Conservation (phyloP, 2,329 filamentous ascomycete genomes). For the Knoxdaviesia capensis region DNA sequence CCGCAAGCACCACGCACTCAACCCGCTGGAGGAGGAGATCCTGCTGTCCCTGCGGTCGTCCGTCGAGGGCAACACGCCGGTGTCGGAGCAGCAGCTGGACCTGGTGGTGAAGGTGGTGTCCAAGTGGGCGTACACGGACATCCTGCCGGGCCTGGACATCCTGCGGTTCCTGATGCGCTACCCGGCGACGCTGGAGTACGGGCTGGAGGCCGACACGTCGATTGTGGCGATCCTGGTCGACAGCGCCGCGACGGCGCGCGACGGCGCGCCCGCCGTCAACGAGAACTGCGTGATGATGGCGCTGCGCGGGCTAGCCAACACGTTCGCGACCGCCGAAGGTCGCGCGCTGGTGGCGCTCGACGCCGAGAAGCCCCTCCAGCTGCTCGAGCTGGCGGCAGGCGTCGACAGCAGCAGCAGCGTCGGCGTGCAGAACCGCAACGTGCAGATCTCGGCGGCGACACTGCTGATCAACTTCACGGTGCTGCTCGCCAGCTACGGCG, state of each 20-base stretch:
- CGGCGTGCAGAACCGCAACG: slow-evolving; percentile 49
- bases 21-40: slow-evolving; percentile 45
- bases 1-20: slow-evolving; percentile 54
- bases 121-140: slow-evolving; percentile 60
- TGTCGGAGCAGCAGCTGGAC: slow-evolving; percentile 31
- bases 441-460: slow-evolving; percentile 66
- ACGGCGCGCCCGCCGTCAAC: slow-evolving; percentile 31
- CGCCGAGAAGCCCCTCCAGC: slow-evolving; percentile 34
- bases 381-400: slow-evolving; percentile 42
- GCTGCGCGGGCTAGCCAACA: slow-evolving; percentile 60
- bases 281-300: slow-evolving; percentile 80
- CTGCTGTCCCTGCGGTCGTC: slow-evolving; percentile 41
- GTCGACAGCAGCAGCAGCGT: slow-evolving; percentile 24
- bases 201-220: slow-evolving; percentile 29
- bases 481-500: slow-evolving; percentile 29
- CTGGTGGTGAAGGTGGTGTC: slow-evolving; percentile 54
- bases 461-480: slow-evolving; percentile 73
- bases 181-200: slow-evolving; percentile 42
- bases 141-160: slow-evolving; percentile 70
- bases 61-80: slow-evolving; percentile 36
- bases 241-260: slow-evolving; percentile 20
- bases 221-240: slow-evolving; percentile 35
- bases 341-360: slow-evolving; percentile 41
- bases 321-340: slow-evolving; percentile 60
- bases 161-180: slow-evolving; percentile 63